phyloP scores from a whole-genome alignment of 2,329 filamentous ascomycete species.

The Colletotrichum eremochloae region DNA sequence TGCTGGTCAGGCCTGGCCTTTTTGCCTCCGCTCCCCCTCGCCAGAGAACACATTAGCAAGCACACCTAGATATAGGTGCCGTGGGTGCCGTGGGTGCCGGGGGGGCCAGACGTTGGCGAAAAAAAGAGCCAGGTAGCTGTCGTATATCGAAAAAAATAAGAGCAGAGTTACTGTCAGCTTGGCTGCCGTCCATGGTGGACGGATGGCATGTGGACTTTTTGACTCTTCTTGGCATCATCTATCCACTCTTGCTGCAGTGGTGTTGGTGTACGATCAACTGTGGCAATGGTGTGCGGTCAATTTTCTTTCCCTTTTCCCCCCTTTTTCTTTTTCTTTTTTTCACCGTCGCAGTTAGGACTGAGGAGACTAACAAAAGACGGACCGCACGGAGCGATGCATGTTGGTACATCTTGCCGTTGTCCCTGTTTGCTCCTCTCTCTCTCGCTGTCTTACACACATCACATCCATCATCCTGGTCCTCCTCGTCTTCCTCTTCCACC shows the following conservation, averaged over 20 bases:
- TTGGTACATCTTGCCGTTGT: constrained; percentile 23
- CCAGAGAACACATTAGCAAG: neutral
- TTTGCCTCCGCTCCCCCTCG: constrained; percentile 2
- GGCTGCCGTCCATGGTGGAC: constrained; percentile 31
- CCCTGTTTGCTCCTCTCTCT: constrained; percentile 4
- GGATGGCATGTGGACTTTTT: constrained; percentile 28
- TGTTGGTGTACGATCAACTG: neutral
- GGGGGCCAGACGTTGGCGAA: constrained; percentile 23
- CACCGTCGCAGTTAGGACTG: constrained; percentile 1
- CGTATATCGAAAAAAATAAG: constrained; percentile 18
- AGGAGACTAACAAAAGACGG: constrained; percentile 3
- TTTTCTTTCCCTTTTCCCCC: no score
- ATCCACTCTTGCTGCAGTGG: constrained; percentile 26
- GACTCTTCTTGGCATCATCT: constrained; percentile 21
- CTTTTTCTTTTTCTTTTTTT: neutral
- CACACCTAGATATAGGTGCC: constrained; percentile 20
- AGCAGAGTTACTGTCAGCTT: constrained; percentile 26
- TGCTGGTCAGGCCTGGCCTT: neutral
- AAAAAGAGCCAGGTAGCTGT: constrained; percentile 11
- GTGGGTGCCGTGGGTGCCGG: constrained; percentile 7
- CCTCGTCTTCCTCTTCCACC: neutral
- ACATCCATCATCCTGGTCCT: neutral
- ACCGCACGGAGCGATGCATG: neutral
- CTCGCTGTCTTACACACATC: neutral
- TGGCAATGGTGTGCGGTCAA: neutral